These are phyloP conservation scores for Nigrograna mackinnonii DNA, from an alignment of 2,329 filamentous ascomycete species.

Conservation along the genomic window DNA sequence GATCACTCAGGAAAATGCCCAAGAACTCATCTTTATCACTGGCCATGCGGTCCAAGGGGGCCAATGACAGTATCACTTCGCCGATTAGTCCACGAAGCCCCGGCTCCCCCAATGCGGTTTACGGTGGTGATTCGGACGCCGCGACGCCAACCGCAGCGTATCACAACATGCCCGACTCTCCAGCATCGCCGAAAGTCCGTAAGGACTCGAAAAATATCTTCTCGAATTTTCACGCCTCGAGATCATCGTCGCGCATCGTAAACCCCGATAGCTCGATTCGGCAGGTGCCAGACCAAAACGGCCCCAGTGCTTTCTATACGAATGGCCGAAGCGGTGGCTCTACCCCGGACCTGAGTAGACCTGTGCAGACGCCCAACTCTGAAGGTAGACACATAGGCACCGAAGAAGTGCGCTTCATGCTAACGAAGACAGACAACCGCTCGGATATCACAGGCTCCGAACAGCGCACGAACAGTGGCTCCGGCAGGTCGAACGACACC, in stretches of 20 bases:
- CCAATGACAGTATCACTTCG: constrained; percentile 26
- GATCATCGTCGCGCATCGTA: constrained; percentile 47
- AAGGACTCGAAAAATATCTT: constrained; percentile 50
- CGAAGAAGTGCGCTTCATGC: constrained; percentile 5
- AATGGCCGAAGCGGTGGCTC: constrained; percentile 50
- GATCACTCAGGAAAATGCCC: constrained; percentile 40
- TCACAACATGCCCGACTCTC: constrained; percentile 33
- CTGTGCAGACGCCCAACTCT: constrained; percentile 39
- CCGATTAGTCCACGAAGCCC: constrained; percentile 40
- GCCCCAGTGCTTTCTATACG: constrained; percentile 38
- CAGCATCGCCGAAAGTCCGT: constrained; percentile 37
- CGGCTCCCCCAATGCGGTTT: constrained; percentile 26
- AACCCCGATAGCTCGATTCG: constrained; percentile 39
- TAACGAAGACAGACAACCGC: constrained; percentile 30
- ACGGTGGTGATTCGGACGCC: constrained; percentile 23
- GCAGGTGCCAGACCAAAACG: constrained; percentile 37
- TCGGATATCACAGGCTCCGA: constrained; percentile 33
- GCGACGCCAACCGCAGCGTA: constrained; percentile 34
- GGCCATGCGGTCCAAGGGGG: constrained; percentile 35
- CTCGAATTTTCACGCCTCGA: constrained; percentile 51
- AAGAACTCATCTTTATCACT: constrained; percentile 42
- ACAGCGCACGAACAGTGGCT: constrained; percentile 24
- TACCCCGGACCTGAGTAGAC: constrained; percentile 50
- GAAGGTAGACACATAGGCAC: constrained; percentile 26
- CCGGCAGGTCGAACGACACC: constrained; percentile 31